Conservation (phyloP, 495 filamentous ascomycete genomes). For the Hyaloscypha bicolor region DNA sequence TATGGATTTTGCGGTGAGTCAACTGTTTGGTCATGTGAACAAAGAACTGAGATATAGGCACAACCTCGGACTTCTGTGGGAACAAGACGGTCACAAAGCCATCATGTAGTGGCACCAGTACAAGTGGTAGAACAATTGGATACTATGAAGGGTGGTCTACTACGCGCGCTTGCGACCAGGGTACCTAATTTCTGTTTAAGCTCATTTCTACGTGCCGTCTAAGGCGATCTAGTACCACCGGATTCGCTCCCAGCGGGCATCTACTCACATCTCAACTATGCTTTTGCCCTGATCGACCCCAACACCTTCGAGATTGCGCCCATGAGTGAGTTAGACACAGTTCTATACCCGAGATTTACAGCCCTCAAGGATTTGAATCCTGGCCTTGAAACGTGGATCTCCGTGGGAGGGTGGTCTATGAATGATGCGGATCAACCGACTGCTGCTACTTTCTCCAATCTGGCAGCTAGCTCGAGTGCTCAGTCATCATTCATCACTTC, state of each 20-base stretch:
- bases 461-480: constrained; percentile 30
- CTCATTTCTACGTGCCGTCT: too few species aligned
- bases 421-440: constrained; percentile 20
- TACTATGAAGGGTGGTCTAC: constrained; percentile 18
- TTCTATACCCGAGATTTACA: constrained; percentile 4
- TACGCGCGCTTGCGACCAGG: constrained; percentile 2
- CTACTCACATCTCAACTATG: neutral
- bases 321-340: neutral
- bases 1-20: too few species aligned
- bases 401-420: constrained; percentile 17
- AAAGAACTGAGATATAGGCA: too few species aligned
- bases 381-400: constrained; percentile 39
- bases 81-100: constrained; percentile 7
- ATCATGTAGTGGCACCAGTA: constrained; percentile 11
- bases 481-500: constrained; percentile 45
- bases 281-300: constrained; percentile 25
- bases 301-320: constrained; percentile 15
- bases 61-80: constrained; percentile 18
- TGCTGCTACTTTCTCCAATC: constrained; percentile 35
- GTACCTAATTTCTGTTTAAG: too few species aligned
- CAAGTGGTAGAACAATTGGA: constrained; percentile 7
- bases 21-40: too few species aligned
- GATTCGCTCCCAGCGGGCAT: neutral
- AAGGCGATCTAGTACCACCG: too few species aligned
- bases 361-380: constrained; percentile 12